Conservation (phyloP, 108 stramenopile genomes). For the Chaetoceros muelleri region DNA sequence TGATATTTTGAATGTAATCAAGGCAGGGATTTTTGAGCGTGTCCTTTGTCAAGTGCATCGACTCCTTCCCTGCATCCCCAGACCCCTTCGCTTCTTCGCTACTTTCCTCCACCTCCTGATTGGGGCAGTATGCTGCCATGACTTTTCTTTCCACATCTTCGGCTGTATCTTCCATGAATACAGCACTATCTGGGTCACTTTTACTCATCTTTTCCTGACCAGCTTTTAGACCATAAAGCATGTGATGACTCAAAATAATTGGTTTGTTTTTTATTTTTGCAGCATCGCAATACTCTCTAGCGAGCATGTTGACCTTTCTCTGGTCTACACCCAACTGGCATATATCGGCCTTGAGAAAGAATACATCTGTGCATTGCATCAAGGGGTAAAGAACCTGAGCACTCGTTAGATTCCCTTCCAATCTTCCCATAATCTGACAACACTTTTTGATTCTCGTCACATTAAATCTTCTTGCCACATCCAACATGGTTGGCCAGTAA, state of each 20-base stretch:
- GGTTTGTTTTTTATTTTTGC: conserved; percentile 92
- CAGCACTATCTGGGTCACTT: conserved; percentile 96
- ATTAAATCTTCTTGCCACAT: conserved; percentile 93
- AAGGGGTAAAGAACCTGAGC: conserved; percentile 97
- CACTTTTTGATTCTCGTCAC: conserved; percentile 93
- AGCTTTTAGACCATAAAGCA: conserved; percentile 94
- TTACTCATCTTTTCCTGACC: conserved; percentile 99
- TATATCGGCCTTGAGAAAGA: conserved; percentile 98
- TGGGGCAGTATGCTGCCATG: conserved; percentile 84
- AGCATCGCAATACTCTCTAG: conserved; percentile 94
- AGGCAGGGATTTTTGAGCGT: conserved; percentile 91
- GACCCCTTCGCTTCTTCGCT: conserved; percentile 9
- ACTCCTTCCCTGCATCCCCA: conserved; percentile 75
- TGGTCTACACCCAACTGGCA: conserved; percentile 99
- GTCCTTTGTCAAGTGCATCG: conserved; percentile 72
- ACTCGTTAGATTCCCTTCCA: conserved; percentile 87
- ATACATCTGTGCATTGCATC: conserved; percentile 99
- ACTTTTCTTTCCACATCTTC: conserved; percentile 93
- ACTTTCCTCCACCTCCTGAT: conserved; percentile 21
- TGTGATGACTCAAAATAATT: conserved; percentile 88
- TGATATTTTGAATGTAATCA: conserved; percentile 92
- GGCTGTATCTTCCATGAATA: conserved; percentile 98
- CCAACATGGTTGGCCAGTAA: conserved; percentile 94
- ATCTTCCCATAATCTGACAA: conserved; percentile 98
- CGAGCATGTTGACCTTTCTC: conserved; percentile 99